Evolutionary conservation across 495 filamentous ascomycete genomes (phyloP), one percentile per base, ranked within the genome.

Genomic region (Venustampulla echinocandica): DNA sequence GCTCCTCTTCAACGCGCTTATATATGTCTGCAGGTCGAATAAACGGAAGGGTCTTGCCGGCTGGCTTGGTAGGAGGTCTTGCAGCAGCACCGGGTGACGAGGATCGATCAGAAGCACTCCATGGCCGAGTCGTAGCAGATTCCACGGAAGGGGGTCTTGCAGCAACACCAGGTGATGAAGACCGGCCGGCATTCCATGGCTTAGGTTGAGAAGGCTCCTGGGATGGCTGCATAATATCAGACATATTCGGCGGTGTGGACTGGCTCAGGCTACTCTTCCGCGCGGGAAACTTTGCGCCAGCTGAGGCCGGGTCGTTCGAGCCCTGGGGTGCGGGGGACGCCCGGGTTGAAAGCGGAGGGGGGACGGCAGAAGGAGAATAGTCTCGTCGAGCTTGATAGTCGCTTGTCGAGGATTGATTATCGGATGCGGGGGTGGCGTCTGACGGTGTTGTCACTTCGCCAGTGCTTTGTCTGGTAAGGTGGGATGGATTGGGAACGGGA

Each of bases 11-110:
- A 60, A 84, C 69, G 2, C 84, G 77, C 46, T 71, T 78, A 59
- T 92, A 92, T 24, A 90, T 84, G 51, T 95, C 86, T 17, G 80
- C 80, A 10, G 88, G 85, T 14, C 84, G 72, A 19, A 87, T 70
- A 50, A 90, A 80, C 1, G 82, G 75, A 1, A 75, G 60, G 3
- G 75, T 55, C 51, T 81, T 80, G 19, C 38, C 40, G 15, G 52
- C 23, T 22, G 49, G 18, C 1, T 50, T 11, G 4, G 43, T 24
- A 15, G 47, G 52, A 4, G 55, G 36, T 17, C 30, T 18, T 21
- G 40, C 28, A 17, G 48, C 14, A 10, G 52, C 22, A 36, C 50
- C 54, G n/a, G 70, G 67, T 5, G 69, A 67, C 13, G 59, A 44
- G 6, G n/a, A n/a, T n/a, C n/a, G n/a, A n/a, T n/a, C n/a, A n/a